Percentiles rank a stretch among this genome's conserved stretches.
phyloP scores from a whole-genome alignment of 2,329 filamentous ascomycete genomes.

The Talaromyces sp. region DNA sequence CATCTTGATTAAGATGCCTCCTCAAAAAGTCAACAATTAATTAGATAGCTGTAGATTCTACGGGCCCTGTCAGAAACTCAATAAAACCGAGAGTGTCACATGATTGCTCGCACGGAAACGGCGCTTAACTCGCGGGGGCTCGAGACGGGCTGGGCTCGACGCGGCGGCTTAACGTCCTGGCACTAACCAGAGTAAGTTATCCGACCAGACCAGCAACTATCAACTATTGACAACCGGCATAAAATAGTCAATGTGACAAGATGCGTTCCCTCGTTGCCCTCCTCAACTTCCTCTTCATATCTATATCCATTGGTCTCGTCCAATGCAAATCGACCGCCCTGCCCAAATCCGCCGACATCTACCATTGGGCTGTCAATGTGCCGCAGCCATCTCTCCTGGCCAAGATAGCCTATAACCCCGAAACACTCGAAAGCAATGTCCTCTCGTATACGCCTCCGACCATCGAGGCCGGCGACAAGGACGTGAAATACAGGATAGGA shows the following conservation, averaged over 20 bases:
- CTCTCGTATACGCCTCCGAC: conserved; percentile 39
- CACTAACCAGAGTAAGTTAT: neutral
- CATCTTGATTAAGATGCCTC: too few relatives aligned
- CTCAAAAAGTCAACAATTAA: too few relatives aligned
- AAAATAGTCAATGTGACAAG: neutral
- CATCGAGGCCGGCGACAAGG: conserved; percentile 28
- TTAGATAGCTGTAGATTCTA: neutral
- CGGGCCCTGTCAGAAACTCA: neutral
- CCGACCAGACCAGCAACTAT: neutral
- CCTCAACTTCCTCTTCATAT: conserved; percentile 20
- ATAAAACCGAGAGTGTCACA: neutral
- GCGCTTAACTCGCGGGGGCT: neutral
- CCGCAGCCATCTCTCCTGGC: conserved; percentile 37
- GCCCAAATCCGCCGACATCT: conserved; percentile 31
- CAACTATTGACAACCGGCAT: neutral
- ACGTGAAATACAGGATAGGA: conserved; percentile 54
- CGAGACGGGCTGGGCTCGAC: neutral
- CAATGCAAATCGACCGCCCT: conserved; percentile 19
- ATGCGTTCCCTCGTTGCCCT: conserved; percentile 16
- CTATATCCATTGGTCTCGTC: conserved; percentile 19
- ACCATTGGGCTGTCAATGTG: conserved; percentile 37
- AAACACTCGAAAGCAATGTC: conserved; percentile 34
- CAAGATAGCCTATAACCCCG: conserved; percentile 41
- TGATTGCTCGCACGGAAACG: neutral
- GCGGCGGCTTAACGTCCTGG: neutral